Evolutionary conservation across 371 early-diverging fungal genomes (phyloP), one percentile per base, ranked within the genome.

Genomic region (Synchytrium microbalum): DNA sequence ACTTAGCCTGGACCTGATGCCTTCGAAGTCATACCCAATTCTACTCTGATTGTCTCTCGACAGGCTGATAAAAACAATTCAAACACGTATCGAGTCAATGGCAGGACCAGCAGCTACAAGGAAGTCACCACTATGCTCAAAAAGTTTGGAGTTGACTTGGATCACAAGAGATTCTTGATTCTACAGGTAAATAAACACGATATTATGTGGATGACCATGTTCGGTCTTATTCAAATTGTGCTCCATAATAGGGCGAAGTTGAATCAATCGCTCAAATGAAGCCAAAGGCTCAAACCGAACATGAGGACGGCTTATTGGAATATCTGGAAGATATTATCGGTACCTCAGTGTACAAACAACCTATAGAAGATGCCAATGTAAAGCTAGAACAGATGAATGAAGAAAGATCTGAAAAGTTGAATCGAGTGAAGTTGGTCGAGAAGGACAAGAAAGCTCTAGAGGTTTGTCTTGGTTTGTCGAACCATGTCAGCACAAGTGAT

Each of bases 281-380:
- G 72, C 90, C 99, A 0, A 97, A 97, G 71, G 96, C 91, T 2
- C 85, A 80, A 66, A 91, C 78, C 31, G 95, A 92, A 33, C 84
- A 90, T 66, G 97, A 98, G 60, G 97, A 93, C 61, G 99, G 99
- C 0, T 75, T 99, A 58, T 82, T 99, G 5, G 99, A 99, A 75
- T 99, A 99, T 73, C 78, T 99, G 38, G 99, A 99, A 73, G 99
- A 99, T 75, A 99, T 99, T 58, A 99, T 99, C 59, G 99, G 99
- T 5, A 99, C 99, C 2, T 83, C 88, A 1, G 75, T 80, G 55
- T 98, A 92, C 73, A 93, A 96, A 75, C 84, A 81, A 23, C 83
- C 85, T 26, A 99, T 99, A 64, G 93, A 95, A 65, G 79, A 85
- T 13, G 79, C 89, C 1, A 82, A 72, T 51, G 67, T 70, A 28